Evolutionary conservation across 192 early-diverging fungal genomes (phyloP).

Genomic region (Backusella westeae): DNA sequence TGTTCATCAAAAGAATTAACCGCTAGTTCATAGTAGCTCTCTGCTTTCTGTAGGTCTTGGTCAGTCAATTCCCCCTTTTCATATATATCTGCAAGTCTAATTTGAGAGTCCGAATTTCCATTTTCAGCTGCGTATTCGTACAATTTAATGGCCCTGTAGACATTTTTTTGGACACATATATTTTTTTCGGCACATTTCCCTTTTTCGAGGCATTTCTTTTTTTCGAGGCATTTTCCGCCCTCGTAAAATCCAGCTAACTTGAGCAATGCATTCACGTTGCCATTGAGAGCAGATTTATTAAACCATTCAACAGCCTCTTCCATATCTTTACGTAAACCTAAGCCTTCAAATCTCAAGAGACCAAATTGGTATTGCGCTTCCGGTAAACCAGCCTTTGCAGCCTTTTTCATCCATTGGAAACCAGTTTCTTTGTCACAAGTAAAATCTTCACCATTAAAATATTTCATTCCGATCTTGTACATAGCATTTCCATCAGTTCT

Average conservation of each 20-base stretch:
- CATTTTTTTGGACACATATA: too few relatives aligned
- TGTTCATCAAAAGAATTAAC: background rate
- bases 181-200: too few relatives aligned
- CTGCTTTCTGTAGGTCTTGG: background rate
- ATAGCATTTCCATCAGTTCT: background rate
- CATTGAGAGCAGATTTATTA: background rate
- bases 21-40: background rate
- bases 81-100: background rate
- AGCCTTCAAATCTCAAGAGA: background rate
- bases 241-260: too few relatives aligned
- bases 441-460: background rate
- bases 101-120: background rate
- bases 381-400: background rate
- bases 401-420: background rate
- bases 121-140: background rate
- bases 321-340: background rate
- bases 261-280: background rate
- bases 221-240: too few relatives aligned
- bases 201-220: too few relatives aligned
- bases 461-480: background rate
- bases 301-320: background rate
- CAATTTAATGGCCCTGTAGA: background rate
- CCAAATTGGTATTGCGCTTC: background rate
- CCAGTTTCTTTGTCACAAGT: background rate
- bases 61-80: background rate